A percentile compares a stretch with the other conserved stretches of the same genome.
phyloP scores from a whole-genome alignment of 2,329 filamentous ascomycete species.

The Cladosporium sp. region DNA sequence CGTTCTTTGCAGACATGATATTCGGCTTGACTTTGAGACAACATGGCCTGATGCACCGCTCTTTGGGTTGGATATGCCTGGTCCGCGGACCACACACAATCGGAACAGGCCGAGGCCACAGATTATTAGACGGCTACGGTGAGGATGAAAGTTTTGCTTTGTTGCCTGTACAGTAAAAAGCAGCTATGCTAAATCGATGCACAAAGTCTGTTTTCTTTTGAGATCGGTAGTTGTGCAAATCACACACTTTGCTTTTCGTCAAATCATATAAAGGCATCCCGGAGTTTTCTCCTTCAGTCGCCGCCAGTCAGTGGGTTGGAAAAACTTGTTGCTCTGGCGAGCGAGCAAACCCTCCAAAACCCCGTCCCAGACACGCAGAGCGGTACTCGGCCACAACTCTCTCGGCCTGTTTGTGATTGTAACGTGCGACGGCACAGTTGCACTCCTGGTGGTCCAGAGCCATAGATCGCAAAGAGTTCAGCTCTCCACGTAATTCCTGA shows the following conservation, averaged over 20 bases:
- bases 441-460: constrained; percentile 7
- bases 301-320: neutral
- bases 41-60: too few relatives aligned
- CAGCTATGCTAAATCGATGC: neutral
- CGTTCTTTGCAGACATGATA: too few relatives aligned
- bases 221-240: neutral
- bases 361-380: neutral
- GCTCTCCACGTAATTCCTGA: constrained; percentile 2
- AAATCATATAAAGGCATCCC: neutral
- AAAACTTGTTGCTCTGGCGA: neutral
- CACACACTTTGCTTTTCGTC: neutral
- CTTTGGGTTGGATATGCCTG: too few relatives aligned
- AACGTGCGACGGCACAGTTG: neutral
- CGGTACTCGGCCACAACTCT: neutral
- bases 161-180: too few relatives aligned
- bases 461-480: neutral
- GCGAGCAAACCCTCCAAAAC: neutral
- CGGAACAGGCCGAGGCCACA: too few relatives aligned
- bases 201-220: neutral
- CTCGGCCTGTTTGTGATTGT: constrained; percentile 7
- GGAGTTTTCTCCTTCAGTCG: neutral
- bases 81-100: too few relatives aligned
- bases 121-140: too few relatives aligned
- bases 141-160: neutral
- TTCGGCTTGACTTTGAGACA: too few relatives aligned